Conservation (phyloP, 1,284 basidiomycete genomes). For the Pascua sp. region DNA sequence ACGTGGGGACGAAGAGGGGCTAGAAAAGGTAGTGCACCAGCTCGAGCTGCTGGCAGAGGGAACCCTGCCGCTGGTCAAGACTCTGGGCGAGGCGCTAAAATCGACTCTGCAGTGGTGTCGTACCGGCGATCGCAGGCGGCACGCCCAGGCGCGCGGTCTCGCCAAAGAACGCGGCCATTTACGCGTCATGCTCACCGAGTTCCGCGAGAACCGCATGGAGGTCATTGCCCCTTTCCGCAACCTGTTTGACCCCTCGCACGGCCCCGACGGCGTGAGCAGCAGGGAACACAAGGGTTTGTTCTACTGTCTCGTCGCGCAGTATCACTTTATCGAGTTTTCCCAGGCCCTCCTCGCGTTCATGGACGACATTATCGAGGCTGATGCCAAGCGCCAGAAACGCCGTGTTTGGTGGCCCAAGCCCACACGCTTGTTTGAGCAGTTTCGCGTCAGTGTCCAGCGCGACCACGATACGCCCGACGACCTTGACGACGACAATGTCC, state of each 20-base stretch:
- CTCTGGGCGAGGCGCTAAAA: constrained; percentile 30
- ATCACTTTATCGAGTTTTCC: constrained; percentile 61
- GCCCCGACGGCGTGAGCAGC: constrained; percentile 1
- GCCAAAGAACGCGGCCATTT: background rate
- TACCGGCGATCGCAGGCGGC: constrained; percentile 2
- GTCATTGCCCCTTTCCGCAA: constrained; percentile 68
- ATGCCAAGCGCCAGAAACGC: constrained; percentile 55
- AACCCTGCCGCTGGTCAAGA: constrained; percentile 55
- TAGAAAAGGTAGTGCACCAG: constrained; percentile 55
- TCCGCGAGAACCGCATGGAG: constrained; percentile 53
- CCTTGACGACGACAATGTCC: constrained; percentile 3
- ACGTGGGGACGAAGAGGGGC: constrained; percentile 49
- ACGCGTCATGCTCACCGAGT: constrained; percentile 47
- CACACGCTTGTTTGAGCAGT: constrained; percentile 34
- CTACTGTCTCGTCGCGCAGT: constrained; percentile 71
- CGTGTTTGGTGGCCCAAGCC: constrained; percentile 67
- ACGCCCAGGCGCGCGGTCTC: background rate
- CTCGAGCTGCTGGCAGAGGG: constrained; percentile 59
- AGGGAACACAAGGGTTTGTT: constrained; percentile 51
- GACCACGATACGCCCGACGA: constrained; percentile 5
- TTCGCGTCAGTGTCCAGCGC: constrained; percentile 7
- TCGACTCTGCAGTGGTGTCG: constrained; percentile 27
- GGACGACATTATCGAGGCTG: constrained; percentile 58
- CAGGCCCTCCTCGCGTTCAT: constrained; percentile 55
- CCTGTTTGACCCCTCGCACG: constrained; percentile 56